Base-by-base conservation (phyloP, 148 eudicot species). In the Camellia sinensis region DNA sequence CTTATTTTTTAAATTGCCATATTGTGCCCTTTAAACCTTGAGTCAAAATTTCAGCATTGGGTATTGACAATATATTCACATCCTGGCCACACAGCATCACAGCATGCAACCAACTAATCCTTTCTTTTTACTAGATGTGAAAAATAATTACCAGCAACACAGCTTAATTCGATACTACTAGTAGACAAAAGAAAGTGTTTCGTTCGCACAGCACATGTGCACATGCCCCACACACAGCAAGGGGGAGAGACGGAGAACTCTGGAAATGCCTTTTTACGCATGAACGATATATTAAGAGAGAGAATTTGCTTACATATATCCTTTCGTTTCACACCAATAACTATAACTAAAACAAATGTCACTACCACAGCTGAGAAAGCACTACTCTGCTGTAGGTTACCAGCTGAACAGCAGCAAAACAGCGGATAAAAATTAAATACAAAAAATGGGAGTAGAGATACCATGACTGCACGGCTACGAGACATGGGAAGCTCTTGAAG, bases 401-500 rank as follows among this genome's bases (percentile, higher is more conserved):
- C 80, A 11, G 52, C 75, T 52, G 22, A 19, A 67, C 15, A 73
- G 56, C 70, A 72, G 52, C 7, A 40, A 18, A 46, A 64, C 12
- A 56, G n/a, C 18, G 64, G 48, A 52, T 37, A 54, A 71, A 53
- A n/a, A 52, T 11, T 50, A 75, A 86, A 8, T 81, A 17, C 46
- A 65, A 75, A 68, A 69, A 73, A 64, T 41, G 80, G 65, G 79
- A 80, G 74, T 67, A 57, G 65, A 70, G 65, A 79, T 94, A 96
- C 99, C 99, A 96, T 96, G 82, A 96, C 92, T 75, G 99, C 92
- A 84, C 99, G 99, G 76, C 92, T 92, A 54, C 97, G 86, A 52
- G 99, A 96, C 92, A 87, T 96, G 56, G 95, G 99, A 68, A 96
- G 98, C 71, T 88, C 97, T 85, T 90, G 92, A 73, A 96, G 74